Base-by-base conservation (phyloP, 139 green algal species). In the Penium margaritaceum region DNA sequence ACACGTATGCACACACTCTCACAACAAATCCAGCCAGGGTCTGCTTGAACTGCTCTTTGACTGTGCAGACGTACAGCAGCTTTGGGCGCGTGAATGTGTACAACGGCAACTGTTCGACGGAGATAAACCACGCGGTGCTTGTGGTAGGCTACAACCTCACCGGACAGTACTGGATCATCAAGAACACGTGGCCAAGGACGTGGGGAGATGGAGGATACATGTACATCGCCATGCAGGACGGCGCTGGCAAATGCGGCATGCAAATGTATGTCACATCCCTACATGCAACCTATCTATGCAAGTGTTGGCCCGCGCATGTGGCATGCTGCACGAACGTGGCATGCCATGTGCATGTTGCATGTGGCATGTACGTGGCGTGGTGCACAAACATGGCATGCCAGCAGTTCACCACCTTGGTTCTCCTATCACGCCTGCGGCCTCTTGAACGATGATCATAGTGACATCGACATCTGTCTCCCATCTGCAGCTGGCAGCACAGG, bases 121-220 rank as follows among this genome's bases (percentile, higher is more conserved):
- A 60, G 51, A 24, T 60, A 5, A 60, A 60, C 51, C 51, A 60
- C 51, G 51, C 51, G 51, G 51, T 60, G 51, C 24, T 60, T n/a
- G 51, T 60, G 9, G 51, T 60, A 9, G 51, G 51, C 15, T 60
- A 33, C 19, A 60, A 60, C 51, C 51, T 60, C 15, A 9, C 1
- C 15, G 51, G 51, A 19, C 29, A 24, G 24, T 60, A 60, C n/a
- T 60, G 51, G 51, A 60, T 60, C 2, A 60, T 60, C 21, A 60
- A 60, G 51, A 60, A 60, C 4, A 33, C 51, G 51, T 60, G 51
- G 51, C 30, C 30, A 9, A 24, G 12, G 15, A 60, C 51, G 51
- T 60, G 51, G 51, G 51, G 51, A n/a, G 51, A 60, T 24, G 24
- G 30, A n/a, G 51, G 51, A n/a, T 60, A 60, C 51, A 60, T 60